These are phyloP conservation scores for Elaphomyces granulatus DNA, from an alignment of 495 filamentous ascomycete genomes.

Conservation along the genomic window DNA sequence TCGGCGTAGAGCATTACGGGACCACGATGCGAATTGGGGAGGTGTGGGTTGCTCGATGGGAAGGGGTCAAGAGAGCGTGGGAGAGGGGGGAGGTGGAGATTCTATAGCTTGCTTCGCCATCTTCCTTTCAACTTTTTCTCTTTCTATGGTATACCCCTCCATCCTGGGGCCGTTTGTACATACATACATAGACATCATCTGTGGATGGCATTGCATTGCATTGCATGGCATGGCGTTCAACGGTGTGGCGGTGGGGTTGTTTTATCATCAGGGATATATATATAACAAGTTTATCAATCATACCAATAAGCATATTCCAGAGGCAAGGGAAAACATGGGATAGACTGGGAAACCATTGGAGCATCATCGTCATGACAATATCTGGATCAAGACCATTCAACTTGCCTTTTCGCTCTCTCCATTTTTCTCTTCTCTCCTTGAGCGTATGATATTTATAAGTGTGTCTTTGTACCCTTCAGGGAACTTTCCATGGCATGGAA, in stretches of 20 bases:
- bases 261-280: not conserved
- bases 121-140: not conserved
- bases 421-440: too few species aligned
- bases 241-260: not conserved
- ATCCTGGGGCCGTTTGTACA: not conserved
- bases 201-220: too few species aligned
- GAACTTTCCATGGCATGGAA: too few species aligned
- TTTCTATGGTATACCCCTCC: too few species aligned
- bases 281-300: not conserved
- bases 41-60: slow-evolving; percentile 79
- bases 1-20: slow-evolving; percentile 38
- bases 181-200: not conserved
- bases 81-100: slow-evolving; percentile 66
- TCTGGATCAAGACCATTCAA: too few species aligned
- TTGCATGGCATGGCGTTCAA: too few species aligned
- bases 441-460: too few species aligned
- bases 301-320: not conserved
- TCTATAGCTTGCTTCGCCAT: slow-evolving; percentile 37
- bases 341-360: too few species aligned
- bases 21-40: slow-evolving; percentile 59
- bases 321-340: not conserved
- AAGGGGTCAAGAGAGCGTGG: slow-evolving; percentile 58
- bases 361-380: too few species aligned
- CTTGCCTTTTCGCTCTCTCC: too few species aligned
- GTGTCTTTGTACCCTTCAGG: too few species aligned